Conservation (phyloP, 2,329 filamentous ascomycete species). For the Colletotrichum eremochloae region DNA sequence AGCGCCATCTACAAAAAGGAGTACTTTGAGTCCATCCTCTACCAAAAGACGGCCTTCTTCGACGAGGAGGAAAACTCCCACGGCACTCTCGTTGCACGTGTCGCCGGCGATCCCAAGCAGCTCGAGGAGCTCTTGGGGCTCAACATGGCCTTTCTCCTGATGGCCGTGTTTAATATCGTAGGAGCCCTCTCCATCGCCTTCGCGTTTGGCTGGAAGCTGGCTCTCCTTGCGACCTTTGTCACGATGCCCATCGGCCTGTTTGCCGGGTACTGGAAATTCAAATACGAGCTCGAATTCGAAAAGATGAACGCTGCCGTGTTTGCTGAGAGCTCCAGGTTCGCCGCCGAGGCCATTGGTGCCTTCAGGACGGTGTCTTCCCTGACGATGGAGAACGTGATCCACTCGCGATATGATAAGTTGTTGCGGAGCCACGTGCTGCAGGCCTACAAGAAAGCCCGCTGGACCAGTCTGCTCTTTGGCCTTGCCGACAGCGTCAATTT, state of each 20-base stretch:
- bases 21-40: slow-evolving; percentile 73
- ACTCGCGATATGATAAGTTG: slow-evolving; percentile 70
- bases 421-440: slow-evolving; percentile 69
- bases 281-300: slow-evolving; percentile 75
- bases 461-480: slow-evolving; percentile 75
- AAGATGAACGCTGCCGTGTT: slow-evolving; percentile 77
- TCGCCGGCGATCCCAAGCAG: slow-evolving; percentile 70
- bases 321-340: slow-evolving; percentile 79
- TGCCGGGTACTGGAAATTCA: slow-evolving; percentile 65
- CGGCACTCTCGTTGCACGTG: slow-evolving; percentile 69
- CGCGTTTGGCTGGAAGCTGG: slow-evolving; percentile 82
- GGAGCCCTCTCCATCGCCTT: slow-evolving; percentile 78
- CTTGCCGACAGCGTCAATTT: slow-evolving; percentile 77
- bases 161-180: slow-evolving; percentile 74
- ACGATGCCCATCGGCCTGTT: slow-evolving; percentile 64
- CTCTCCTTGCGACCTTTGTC: slow-evolving; percentile 75
- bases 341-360: slow-evolving; percentile 79
- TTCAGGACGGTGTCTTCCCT: slow-evolving; percentile 80
- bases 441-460: slow-evolving; percentile 73
- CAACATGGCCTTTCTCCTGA: slow-evolving; percentile 73
- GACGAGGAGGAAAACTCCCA: slow-evolving; percentile 71
- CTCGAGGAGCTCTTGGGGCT: slow-evolving; percentile 73
- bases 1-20: slow-evolving; percentile 69
- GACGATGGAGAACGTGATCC: slow-evolving; percentile 78
- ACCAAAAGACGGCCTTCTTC: slow-evolving; percentile 71